Conservation (phyloP, 2,329 filamentous ascomycete genomes). For the Ceratocystis cacaofunesta region DNA sequence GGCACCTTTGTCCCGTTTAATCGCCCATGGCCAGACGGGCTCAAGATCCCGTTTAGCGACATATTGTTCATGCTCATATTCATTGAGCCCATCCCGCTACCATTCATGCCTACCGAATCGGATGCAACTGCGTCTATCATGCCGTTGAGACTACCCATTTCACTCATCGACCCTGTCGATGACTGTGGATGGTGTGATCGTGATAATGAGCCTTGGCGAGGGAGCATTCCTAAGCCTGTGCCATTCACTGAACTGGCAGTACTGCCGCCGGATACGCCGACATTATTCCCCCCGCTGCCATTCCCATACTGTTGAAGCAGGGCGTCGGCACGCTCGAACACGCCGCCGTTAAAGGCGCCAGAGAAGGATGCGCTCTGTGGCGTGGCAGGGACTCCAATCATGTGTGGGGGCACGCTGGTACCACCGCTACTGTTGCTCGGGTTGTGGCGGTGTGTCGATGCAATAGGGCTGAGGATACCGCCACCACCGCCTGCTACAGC, state of each 20-base stretch:
- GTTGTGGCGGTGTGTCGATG: constrained; percentile 13
- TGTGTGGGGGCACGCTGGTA: constrained; percentile 6
- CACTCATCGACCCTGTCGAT: constrained; percentile 15
- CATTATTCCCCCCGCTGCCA: constrained; percentile 26
- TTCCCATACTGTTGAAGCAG: constrained; percentile 40
- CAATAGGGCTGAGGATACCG: constrained; percentile 16
- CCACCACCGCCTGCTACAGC: constrained; percentile 8
- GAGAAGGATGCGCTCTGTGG: constrained; percentile 44
- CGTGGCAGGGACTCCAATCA: constrained; percentile 64
- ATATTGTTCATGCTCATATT: background rate
- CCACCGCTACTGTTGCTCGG: constrained; percentile 4
- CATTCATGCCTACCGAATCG: background rate
- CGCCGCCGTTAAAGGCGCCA: constrained; percentile 39
- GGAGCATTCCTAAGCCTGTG: constrained; percentile 34
- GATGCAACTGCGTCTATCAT: constrained; percentile 8
- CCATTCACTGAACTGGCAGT: background rate
- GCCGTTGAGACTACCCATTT: constrained; percentile 10
- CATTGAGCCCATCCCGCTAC: constrained; percentile 3
- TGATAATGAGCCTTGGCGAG: constrained; percentile 30
- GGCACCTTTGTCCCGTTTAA: constrained; percentile 28
- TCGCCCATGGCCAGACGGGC: constrained; percentile 21
- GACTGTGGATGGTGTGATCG: constrained; percentile 17
- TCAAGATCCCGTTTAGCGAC: constrained; percentile 9
- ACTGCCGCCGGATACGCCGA: background rate
- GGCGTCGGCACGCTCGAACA: constrained; percentile 46